Base-by-base conservation (phyloP, 305 asterid species). In the Solanum hybrid region DNA sequence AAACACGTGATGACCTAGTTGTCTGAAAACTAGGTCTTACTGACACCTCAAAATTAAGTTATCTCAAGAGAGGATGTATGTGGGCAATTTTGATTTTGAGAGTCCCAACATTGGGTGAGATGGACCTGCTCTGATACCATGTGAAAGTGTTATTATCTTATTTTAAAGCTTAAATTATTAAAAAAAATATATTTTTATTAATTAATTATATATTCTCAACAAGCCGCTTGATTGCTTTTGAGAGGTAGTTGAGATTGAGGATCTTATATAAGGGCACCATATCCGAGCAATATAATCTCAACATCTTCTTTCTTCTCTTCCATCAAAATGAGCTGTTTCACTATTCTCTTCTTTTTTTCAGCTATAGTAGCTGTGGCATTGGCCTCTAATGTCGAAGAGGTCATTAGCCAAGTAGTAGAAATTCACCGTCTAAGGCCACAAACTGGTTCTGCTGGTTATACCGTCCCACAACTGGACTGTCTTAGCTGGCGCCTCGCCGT, bases 401-500 rank as follows among this genome's bases (percentile, higher is more conserved):
- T 5, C 12, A 86, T 86, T 8, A 26, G 7, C 36, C 88, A 86
- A 40, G 88, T 86, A 24, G 81, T 36, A 10, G 81, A 38, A 22
- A 89, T 93, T 87, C 89, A 85, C 75, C 89, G 71, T 64, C 94
- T 92, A 75, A 85, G 92, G 88, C 91, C 90, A 81, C 71, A 89
- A 11, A 51, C 90, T 4, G 92, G 92, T 0, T 29, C 73, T 1
- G 91, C 79, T 22, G 91, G 94, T 66, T 27, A 17, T 12, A 37
- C 5, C 20, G 29, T 90, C 46, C 88, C 91, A 5, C 89, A 86
- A 14, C 2, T 89, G 7, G 16, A 92, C 91, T 92, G 94, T 86
- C 90, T 90, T 7, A 91, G 93, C 89, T 92, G 93, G 94, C 94
- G 92, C 4, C 88, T 92, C 0, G 91, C 88, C 1, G 92, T 89